phyloP scores from a whole-genome alignment of 106 monocot genomes.

The Amphibolis antarctica region DNA sequence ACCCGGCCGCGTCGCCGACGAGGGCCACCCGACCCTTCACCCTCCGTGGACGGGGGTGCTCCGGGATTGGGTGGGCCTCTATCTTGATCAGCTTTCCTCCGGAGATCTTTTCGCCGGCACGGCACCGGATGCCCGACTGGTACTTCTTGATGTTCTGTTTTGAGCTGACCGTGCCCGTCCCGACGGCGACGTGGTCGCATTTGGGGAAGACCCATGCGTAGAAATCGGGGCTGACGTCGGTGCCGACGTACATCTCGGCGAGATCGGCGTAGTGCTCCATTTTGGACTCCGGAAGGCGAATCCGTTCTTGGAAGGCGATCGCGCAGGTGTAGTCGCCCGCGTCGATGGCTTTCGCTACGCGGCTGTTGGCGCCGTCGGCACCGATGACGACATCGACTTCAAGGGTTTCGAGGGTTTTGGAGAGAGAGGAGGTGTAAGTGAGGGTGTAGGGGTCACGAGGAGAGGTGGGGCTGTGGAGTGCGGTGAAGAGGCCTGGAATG shows the following conservation, averaged over 20 bases:
- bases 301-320: conserved; percentile 89
- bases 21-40: conserved; percentile 65
- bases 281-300: conserved; percentile 45
- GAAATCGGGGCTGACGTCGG: conserved; percentile 84
- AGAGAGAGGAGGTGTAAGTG: conserved; percentile 33
- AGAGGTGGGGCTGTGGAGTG: conserved; percentile 25
- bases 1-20: conserved; percentile 86
- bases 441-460: conserved; percentile 39
- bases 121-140: conserved; percentile 32
- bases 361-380: conserved; percentile 91
- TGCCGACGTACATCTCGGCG: conserved; percentile 86
- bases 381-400: conserved; percentile 56
- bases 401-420: conserved; percentile 12
- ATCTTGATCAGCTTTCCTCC: conserved; percentile 61
- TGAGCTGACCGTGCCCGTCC: conserved; percentile 54
- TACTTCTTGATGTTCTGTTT: conserved; percentile 44
- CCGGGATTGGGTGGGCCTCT: conserved; percentile 89
- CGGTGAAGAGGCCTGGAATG: conserved; percentile 49
- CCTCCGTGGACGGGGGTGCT: conserved; percentile 72
- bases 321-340: conserved; percentile 60
- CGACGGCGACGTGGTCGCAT: conserved; percentile 95
- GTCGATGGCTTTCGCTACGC: conserved; percentile 53
- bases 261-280: conserved; percentile 69
- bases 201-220: conserved; percentile 97
- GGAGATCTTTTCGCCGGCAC: conserved; percentile 42